Evolutionary conservation across 257 asterid genomes (phyloP), one percentile per base, ranked within the genome.

Genomic region (Ballota nigra): DNA sequence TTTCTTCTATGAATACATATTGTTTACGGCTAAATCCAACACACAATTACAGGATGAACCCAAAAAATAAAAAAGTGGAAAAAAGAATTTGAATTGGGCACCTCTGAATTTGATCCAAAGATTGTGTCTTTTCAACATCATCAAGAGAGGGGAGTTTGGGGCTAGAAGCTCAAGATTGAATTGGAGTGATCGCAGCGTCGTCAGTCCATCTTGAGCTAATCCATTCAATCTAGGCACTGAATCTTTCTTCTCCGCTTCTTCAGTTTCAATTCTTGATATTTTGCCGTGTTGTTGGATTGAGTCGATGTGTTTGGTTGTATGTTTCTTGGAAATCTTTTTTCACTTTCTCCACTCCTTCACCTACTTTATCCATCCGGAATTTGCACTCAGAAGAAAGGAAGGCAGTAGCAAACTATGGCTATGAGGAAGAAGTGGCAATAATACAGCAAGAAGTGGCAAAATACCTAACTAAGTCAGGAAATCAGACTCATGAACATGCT

Each of bases 161-260:
- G 96, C 96, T 68, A 94, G 88, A 47, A 91, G 95, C 83, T 94
- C 99, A 38, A 94, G 95, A 78, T 88, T 78, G 82, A 89, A 91
- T 18, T 91, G 96, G 62, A 86, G 91, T 0, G 96, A 86, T 65
- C 88, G 90, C 63, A 94, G 88, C 68, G 68, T 31, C 75, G 74
- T 84, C 57, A 91, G 53, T 68, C 93, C 91, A 86, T 94, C 98
- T 75, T 94, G 99, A 63, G 95, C 96, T 26, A 89, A 73, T 52
- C 99, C 96, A 66, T 94, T 94, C 68, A 91, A 86, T 81, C 99
- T 86, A 7, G 95, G 92, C 77, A 91, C 80, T 13, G 99, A 94
- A 70, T 85, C 78, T 76, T 89, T 85, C 79, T 76, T 82, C 71
- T 58, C 75, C 19, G 74, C 51, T 72, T 80, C 81, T 22, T 72